Evolutionary conservation across 371 early-diverging fungal species (phyloP), one percentile per base, ranked within the genome.

Genomic region (Apophysomyces elegans): DNA sequence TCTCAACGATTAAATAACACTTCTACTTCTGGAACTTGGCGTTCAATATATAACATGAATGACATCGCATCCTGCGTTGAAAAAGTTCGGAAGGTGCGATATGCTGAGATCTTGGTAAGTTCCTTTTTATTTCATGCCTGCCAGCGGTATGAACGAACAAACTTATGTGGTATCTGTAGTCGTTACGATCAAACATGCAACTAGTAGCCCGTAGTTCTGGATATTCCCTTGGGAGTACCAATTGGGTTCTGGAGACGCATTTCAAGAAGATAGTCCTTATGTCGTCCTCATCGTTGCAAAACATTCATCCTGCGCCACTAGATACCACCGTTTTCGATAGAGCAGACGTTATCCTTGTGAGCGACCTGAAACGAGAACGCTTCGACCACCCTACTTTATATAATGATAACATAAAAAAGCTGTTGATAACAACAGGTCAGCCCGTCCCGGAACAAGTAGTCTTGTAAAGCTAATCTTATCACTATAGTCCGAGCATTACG

Each of bases 281-380:
- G 9, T 89, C 92, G 0, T 88, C 93, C 14, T 88, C 91, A 4
- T 70, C 83, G 21, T 72, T 80, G 9, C 54, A 78, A 4, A 78
- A 88, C 58, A 74, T 90, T 12, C 93, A 93, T 63, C 91, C 93
- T 37, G 82, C 86, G 37, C 83, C 86, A 18, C 87, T 91, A 74
- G 93, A 93, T 63, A 68, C 68, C 4, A 63, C 80, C 18, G 71
- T 88, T 9, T 63, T 93, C 36, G 80, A 79, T 47, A 70, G 86
- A 0, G 87, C 88, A 0, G 84, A 88, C 58, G 86, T 86, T 1
- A 69, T 89, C 5, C 69, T 87, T 6, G 76, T 81, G 1, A 77
- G 83, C 13, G 86, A 84, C 35, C 62, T 86, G 12, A 62, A 71
- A 18, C 59, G 35, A 18, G 58, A 64, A 36, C 58, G 21, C 59